Evolutionary conservation across 495 filamentous ascomycete species (phyloP).

Genomic region (Penicillium simplicissimum): DNA sequence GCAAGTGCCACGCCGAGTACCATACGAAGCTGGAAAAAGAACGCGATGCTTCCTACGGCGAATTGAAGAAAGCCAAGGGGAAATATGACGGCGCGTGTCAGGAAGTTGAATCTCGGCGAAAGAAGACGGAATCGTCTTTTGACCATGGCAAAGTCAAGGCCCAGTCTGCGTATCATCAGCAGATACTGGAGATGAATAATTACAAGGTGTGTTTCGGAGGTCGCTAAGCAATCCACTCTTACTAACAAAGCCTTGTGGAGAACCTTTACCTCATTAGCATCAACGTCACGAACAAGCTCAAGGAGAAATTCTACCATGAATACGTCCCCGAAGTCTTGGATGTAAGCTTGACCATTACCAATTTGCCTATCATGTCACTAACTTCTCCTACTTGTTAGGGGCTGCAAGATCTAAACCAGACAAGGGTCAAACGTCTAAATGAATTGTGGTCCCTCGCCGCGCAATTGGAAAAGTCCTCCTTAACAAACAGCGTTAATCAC

Average conservation of each 20-base stretch:
- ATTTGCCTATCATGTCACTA: no score
- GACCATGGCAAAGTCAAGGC: slow-evolving; percentile 84
- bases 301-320: slow-evolving; percentile 95
- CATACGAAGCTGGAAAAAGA: slow-evolving; percentile 86
- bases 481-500: slow-evolving; percentile 69
- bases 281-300: slow-evolving; percentile 94
- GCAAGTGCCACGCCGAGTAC: slow-evolving; percentile 88
- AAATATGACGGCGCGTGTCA: slow-evolving; percentile 93
- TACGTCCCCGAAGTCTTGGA: slow-evolving; percentile 93
- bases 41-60: slow-evolving; percentile 76
- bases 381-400: slow-evolving; percentile 44
- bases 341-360: slow-evolving; percentile 44
- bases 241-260: slow-evolving; percentile 34
- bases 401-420: slow-evolving; percentile 88
- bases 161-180: slow-evolving; percentile 84
- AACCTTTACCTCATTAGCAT: slow-evolving; percentile 95
- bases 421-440: slow-evolving; percentile 79
- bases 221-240: background rate
- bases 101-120: slow-evolving; percentile 90
- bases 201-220: slow-evolving; percentile 60
- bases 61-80: slow-evolving; percentile 85
- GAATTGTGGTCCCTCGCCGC: slow-evolving; percentile 78
- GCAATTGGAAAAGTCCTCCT: slow-evolving; percentile 71
- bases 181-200: slow-evolving; percentile 91
- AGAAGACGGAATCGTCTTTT: slow-evolving; percentile 88